These are phyloP conservation scores for Xenoacremonium recifei DNA, from an alignment of 2,329 filamentous ascomycete species.

Conservation along the genomic window DNA sequence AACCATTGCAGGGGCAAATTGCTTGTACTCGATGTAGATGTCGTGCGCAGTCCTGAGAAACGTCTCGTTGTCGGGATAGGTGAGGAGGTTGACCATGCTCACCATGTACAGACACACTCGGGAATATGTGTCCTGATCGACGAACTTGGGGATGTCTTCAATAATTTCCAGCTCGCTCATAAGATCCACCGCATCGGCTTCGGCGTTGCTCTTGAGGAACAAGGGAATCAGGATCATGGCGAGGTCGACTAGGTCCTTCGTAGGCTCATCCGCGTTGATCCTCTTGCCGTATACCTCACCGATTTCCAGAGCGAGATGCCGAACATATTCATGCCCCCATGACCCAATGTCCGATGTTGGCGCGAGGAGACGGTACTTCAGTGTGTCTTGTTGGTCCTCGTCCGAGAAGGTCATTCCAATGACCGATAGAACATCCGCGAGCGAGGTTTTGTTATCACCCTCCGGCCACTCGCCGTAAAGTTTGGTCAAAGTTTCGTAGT, in stretches of 20 bases:
- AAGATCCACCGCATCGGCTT: conserved; percentile 95
- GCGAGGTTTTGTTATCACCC: conserved; percentile 79
- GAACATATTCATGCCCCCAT: conserved; percentile 98
- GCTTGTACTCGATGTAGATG: conserved; percentile 91
- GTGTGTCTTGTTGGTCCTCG: conserved; percentile 90
- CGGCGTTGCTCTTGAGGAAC: conserved; percentile 95
- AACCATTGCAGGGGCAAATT: conserved; percentile 89
- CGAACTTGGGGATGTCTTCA: conserved; percentile 80
- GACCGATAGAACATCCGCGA: conserved; percentile 95
- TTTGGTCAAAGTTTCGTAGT: conserved; percentile 87
- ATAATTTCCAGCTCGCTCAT: conserved; percentile 98
- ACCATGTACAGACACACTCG: conserved; percentile 97
- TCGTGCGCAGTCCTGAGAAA: conserved; percentile 91
- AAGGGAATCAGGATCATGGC: conserved; percentile 84
- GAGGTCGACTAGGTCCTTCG: conserved; percentile 81
- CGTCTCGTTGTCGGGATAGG: conserved; percentile 94
- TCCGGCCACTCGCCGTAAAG: conserved; percentile 87
- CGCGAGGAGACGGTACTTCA: conserved; percentile 90
- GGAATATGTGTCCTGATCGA: conserved; percentile 91
- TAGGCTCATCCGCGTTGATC: conserved; percentile 79
- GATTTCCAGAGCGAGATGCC: conserved; percentile 93
- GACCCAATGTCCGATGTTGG: conserved; percentile 91
- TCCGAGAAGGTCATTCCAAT: conserved; percentile 99
- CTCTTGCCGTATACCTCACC: conserved; percentile 91
- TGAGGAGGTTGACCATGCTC: conserved; percentile 96